Conservation (phyloP, 257 asterid species). For the Solanum lignicaule region DNA sequence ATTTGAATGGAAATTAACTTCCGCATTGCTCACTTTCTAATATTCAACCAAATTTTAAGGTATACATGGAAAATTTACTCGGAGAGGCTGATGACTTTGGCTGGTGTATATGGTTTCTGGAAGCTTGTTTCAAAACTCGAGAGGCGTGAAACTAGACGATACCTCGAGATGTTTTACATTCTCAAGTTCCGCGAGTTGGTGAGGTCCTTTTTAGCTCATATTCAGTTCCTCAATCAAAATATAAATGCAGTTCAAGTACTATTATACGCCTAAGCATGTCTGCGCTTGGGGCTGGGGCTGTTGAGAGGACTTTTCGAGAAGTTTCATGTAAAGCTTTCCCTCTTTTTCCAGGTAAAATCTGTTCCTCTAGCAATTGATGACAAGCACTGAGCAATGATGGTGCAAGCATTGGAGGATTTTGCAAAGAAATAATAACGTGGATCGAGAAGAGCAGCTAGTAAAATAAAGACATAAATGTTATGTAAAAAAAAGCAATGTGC, state of each 20-base stretch:
- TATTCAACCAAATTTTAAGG: constrained; percentile 23
- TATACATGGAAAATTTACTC: constrained; percentile 94
- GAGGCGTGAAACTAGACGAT: constrained; percentile 85
- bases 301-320: neutral
- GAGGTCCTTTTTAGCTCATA: constrained; percentile 8
- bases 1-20: neutral
- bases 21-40: neutral
- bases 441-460: neutral
- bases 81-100: constrained; percentile 82
- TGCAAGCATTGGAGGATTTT: neutral
- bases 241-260: neutral
- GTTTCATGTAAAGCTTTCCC: neutral
- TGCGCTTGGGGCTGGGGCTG: neutral
- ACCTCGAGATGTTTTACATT: constrained; percentile 96
- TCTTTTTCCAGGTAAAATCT: constrained; percentile 47
- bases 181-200: constrained; percentile 88
- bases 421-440: neutral
- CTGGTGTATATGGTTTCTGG: constrained; percentile 97
- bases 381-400: constrained; percentile 1
- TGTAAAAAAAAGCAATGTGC: neutral
- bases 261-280: neutral
- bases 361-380: constrained; percentile 66
- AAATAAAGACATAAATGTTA: neutral
- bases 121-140: constrained; percentile 78
- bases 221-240: neutral